Evolutionary conservation across 352 stramenopile genomes (phyloP).

Genomic region (Globisporangium spinosum): DNA sequence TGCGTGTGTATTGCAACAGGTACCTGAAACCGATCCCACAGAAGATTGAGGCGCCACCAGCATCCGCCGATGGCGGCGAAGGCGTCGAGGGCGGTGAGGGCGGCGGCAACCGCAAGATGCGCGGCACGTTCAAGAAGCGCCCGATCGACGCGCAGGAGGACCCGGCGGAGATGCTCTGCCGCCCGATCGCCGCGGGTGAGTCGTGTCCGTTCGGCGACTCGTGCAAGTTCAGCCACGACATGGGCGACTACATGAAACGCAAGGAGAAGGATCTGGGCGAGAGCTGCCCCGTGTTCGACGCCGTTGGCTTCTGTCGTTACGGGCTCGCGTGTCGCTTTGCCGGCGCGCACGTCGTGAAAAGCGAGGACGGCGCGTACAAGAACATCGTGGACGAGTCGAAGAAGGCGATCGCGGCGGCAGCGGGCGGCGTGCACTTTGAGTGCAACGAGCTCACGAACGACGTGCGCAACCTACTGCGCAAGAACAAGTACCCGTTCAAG

Average conservation of each 20-base stretch:
- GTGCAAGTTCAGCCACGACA: constrained; percentile 88
- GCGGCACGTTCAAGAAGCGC: constrained; percentile 86
- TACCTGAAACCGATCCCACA: constrained; percentile 57
- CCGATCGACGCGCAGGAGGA: constrained; percentile 61
- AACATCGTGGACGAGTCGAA: constrained; percentile 50
- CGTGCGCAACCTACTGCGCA: constrained; percentile 82
- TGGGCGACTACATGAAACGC: constrained; percentile 79
- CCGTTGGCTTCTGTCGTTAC: constrained; percentile 88
- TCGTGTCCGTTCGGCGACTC: constrained; percentile 63
- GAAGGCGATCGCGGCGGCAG: constrained; percentile 20
- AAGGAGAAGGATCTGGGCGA: constrained; percentile 79
- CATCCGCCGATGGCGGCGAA: constrained; percentile 10
- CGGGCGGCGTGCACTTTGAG: constrained; percentile 42
- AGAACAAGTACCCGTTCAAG: constrained; percentile 92
- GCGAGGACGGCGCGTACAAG: constrained; percentile 36
- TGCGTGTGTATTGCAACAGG: constrained; percentile 22
- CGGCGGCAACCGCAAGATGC: constrained; percentile 22
- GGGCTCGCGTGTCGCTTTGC: constrained; percentile 92
- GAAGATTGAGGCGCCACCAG: constrained; percentile 14
- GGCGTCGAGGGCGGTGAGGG: neutral
- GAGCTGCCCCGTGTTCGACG: constrained; percentile 77
- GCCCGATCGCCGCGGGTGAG: constrained; percentile 55
- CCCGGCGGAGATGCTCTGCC: constrained; percentile 63
- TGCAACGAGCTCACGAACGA: constrained; percentile 87
- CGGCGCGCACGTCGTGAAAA: constrained; percentile 70